Evolutionary conservation across 257 asterid genomes (phyloP).

Genomic region (Nicotiana benthamiana): DNA sequence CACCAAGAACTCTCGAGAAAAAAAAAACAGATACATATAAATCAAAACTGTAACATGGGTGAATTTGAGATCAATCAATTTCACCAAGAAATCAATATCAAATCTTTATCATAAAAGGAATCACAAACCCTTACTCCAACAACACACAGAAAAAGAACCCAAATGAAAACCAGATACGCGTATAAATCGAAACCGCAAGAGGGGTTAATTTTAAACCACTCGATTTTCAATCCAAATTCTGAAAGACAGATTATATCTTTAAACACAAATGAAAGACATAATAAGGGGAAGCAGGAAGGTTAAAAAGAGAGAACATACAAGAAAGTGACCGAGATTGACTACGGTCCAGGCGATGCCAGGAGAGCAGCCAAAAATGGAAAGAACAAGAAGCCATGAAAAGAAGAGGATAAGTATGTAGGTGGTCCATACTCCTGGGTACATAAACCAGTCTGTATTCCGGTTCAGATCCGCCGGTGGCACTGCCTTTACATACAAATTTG

Average conservation of each 20-base stretch:
- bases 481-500: constrained; percentile 71
- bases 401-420: constrained; percentile 74
- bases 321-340: constrained; percentile 71
- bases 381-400: constrained; percentile 77
- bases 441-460: constrained; percentile 94
- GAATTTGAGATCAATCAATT: background rate
- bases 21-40: background rate
- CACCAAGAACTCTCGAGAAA: background rate
- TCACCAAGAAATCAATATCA: background rate
- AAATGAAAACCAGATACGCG: background rate
- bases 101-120: background rate
- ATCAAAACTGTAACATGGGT: background rate
- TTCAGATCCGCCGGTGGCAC: constrained; percentile 84
- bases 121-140: background rate
- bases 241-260: background rate
- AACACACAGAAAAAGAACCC: background rate
- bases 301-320: background rate
- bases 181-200: background rate
- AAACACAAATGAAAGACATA: background rate
- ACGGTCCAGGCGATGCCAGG: constrained; percentile 96
- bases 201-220: background rate
- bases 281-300: background rate
- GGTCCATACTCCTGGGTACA: constrained; percentile 96
- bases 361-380: constrained; percentile 68
- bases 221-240: background rate